These are phyloP conservation scores for Eucommia ulmoides DNA, from an alignment of 257 asterid genomes.

Conservation along the genomic window DNA sequence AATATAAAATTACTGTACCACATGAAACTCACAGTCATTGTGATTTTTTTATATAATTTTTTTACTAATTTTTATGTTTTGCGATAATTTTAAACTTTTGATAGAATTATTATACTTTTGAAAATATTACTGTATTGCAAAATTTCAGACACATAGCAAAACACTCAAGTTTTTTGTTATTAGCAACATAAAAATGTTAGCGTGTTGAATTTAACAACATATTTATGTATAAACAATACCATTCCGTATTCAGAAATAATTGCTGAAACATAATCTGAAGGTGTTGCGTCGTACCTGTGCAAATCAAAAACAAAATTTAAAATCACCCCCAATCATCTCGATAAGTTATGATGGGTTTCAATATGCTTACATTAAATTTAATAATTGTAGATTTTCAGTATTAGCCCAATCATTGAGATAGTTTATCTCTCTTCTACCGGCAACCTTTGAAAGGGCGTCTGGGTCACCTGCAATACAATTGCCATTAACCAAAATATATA, in stretches of 20 bases:
- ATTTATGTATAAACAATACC: constrained; percentile 51
- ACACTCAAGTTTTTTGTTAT: too few relatives aligned
- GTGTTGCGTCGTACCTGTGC: constrained; percentile 77
- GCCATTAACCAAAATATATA: too few relatives aligned
- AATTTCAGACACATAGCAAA: too few relatives aligned
- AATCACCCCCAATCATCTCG: not conserved
- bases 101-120: too few relatives aligned
- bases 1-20: too few relatives aligned
- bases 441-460: constrained; percentile 52
- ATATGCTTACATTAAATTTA: constrained; percentile 55
- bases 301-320: constrained; percentile 13
- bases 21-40: too few relatives aligned
- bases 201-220: not conserved
- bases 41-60: too few relatives aligned
- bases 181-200: too few relatives aligned
- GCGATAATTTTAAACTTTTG: too few relatives aligned
- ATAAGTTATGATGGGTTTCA: not conserved
- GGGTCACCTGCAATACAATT: constrained; percentile 53
- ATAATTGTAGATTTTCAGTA: constrained; percentile 51
- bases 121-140: too few relatives aligned
- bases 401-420: constrained; percentile 46
- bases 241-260: constrained; percentile 83
- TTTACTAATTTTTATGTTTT: too few relatives aligned
- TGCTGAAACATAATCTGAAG: constrained; percentile 75
- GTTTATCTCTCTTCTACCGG: constrained; percentile 50